A percentile compares a stretch with the other conserved stretches of the same genome.
Evolutionary conservation across 441 rosid genomes (phyloP).

Genomic region (Adansonia grandidieri): DNA sequence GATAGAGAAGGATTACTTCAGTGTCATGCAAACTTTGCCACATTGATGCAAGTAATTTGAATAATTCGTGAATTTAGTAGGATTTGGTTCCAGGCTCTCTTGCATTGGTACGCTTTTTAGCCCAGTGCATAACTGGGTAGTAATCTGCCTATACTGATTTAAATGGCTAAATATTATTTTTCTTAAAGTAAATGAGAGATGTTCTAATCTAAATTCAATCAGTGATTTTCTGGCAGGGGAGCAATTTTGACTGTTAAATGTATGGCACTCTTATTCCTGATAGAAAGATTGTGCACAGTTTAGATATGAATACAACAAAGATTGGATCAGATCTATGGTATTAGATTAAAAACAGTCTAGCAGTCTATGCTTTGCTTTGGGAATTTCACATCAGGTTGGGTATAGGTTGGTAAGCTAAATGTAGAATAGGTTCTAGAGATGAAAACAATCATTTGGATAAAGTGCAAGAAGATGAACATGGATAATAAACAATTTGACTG

Average conservation of each 20-base stretch:
- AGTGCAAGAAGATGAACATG: slow-evolving; percentile 15
- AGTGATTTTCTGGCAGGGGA: slow-evolving; percentile 1
- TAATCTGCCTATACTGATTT: not conserved
- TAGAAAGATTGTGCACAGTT: slow-evolving; percentile 12
- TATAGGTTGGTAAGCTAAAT: not conserved
- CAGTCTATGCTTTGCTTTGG: slow-evolving; percentile 5
- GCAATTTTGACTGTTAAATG: slow-evolving; percentile 6
- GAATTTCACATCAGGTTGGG: slow-evolving; percentile 7
- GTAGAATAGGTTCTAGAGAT: slow-evolving; percentile 5
- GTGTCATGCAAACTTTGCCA: too few species aligned
- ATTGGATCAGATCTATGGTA: slow-evolving; percentile 5
- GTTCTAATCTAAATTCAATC: not conserved
- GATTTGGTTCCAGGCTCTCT: slow-evolving; percentile 12
- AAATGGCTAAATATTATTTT: not conserved
- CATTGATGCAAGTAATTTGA: not conserved
- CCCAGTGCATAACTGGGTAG: not conserved
- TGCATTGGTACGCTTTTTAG: slow-evolving; percentile 4
- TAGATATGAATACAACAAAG: not conserved
- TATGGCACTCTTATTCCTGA: not conserved
- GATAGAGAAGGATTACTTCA: too few species aligned
- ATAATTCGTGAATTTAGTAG: slow-evolving; percentile 16
- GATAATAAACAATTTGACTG: slow-evolving; percentile 12
- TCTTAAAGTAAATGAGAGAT: not conserved
- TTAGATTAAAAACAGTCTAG: not conserved
- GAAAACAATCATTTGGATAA: slow-evolving; percentile 7